Evolutionary conservation across 2,329 filamentous ascomycete species (phyloP), one percentile per base, ranked within the genome.

Genomic region (Cryphonectria naterciae): DNA sequence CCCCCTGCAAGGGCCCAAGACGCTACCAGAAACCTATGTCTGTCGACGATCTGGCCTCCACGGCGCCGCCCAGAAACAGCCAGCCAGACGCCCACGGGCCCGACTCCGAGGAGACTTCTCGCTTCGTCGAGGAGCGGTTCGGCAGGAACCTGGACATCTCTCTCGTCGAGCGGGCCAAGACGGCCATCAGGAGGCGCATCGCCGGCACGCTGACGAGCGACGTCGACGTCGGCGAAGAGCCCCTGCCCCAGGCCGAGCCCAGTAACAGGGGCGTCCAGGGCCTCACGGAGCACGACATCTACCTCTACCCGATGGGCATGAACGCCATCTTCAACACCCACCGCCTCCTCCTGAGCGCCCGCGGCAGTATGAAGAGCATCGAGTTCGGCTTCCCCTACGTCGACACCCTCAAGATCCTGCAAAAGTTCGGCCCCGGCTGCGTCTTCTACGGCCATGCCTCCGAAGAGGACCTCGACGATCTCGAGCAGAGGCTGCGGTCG

Each of bases 331-430:
- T 94, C 83, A 94, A 93, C 75, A 87, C 93, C 0, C 96, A 99
- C 79, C 90, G 92, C 65, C 89, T 88, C 60, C 83, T 98, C 66
- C 83, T 95, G 73, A 83, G 85, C 67, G 86, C 89, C 0, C 88
- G 91, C 52, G 89, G 90, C 3, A 83, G 85, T 10, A 78, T 88
- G 72, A 92, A 93, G 80, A 97, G 94, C 79, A 90, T 99, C 78
- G 95, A 92, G 77, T 98, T 94, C 77, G 96, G 96, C n/a, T 99
- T 99, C 76, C 94, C 96, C 0, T 99, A 99, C 76, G 93, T 98
- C 67, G 96, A 99, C 80, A 98, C 96, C 0, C 86, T 98, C 68
- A 99, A 99, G 80, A 93, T 98, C 65, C 84, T 98, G 6, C 86
- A 98, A 79, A 99, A 98, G 80, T 98, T 97, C 80, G 96, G 95